These are phyloP conservation scores for Sporothrix luriei DNA, from an alignment of 2,329 filamentous ascomycete genomes.

Conservation along the genomic window DNA sequence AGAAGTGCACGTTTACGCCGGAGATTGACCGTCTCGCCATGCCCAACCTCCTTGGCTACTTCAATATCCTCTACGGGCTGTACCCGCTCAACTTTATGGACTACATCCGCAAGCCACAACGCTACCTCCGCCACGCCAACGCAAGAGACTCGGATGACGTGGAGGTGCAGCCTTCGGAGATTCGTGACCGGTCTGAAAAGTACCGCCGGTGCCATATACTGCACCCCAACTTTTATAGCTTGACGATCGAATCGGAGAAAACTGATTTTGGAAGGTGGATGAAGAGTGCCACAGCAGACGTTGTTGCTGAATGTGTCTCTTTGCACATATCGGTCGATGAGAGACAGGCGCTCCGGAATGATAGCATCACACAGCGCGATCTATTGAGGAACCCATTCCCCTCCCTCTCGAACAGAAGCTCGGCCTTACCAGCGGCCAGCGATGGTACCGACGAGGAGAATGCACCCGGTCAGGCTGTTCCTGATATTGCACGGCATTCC, in stretches of 20 bases:
- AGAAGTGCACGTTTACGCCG: constrained; percentile 63
- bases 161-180: constrained; percentile 76
- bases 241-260: constrained; percentile 78
- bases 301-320: constrained; percentile 76
- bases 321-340: constrained; percentile 52
- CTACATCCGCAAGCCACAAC: constrained; percentile 79
- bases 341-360: constrained; percentile 29
- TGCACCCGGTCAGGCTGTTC: not conserved
- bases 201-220: constrained; percentile 73
- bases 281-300: constrained; percentile 76
- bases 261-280: constrained; percentile 76
- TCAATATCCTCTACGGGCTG: constrained; percentile 78
- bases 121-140: constrained; percentile 73
- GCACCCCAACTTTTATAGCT: constrained; percentile 81
- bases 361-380: not conserved
- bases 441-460: not conserved
- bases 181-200: constrained; percentile 72
- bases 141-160: constrained; percentile 71
- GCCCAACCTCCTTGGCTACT: constrained; percentile 72
- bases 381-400: not conserved
- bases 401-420: not conserved
- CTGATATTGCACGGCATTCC: constrained; percentile 8
- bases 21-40: constrained; percentile 64
- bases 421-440: not conserved
- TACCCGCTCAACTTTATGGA: constrained; percentile 86